These are phyloP conservation scores for Oryza brachyantha DNA, from an alignment of 176 grass and related monocot genomes.

Conservation along the genomic window DNA sequence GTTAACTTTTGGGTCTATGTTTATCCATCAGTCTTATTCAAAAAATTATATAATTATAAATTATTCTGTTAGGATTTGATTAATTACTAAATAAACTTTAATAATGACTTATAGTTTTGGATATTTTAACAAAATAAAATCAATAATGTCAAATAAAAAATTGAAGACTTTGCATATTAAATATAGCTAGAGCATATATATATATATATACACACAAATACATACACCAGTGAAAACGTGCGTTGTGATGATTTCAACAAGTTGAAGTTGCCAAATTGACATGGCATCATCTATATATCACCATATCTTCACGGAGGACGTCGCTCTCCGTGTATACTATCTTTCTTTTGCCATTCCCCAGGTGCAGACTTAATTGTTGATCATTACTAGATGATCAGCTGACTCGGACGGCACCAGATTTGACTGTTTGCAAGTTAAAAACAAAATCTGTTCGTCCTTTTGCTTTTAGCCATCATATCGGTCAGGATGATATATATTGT, in stretches of 20 bases:
- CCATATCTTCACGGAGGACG: slow-evolving; percentile 23
- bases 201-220: no score
- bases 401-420: slow-evolving; percentile 39
- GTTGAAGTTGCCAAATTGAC: not conserved
- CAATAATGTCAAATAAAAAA: no score
- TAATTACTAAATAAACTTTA: no score
- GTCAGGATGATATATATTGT: not conserved
- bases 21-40: no score
- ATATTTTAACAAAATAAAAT: no score
- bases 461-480: not conserved
- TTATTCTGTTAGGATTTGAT: no score
- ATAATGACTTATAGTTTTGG: no score
- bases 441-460: not conserved
- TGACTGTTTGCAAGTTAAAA: slow-evolving; percentile 21
- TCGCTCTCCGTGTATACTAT: not conserved
- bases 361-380: slow-evolving; percentile 10
- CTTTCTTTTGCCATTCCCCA: slow-evolving; percentile 10
- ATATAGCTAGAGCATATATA: no score
- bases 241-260: slow-evolving; percentile 8
- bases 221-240: not conserved
- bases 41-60: no score
- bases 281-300: slow-evolving; percentile 30
- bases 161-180: no score
- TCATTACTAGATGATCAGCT: slow-evolving; percentile 44
- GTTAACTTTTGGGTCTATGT: no score